A percentile compares a stretch with the other conserved stretches of the same genome.
These are phyloP conservation scores for Mimosa bimucronata DNA, from an alignment of 306 rosid species.

Conservation along the genomic window DNA sequence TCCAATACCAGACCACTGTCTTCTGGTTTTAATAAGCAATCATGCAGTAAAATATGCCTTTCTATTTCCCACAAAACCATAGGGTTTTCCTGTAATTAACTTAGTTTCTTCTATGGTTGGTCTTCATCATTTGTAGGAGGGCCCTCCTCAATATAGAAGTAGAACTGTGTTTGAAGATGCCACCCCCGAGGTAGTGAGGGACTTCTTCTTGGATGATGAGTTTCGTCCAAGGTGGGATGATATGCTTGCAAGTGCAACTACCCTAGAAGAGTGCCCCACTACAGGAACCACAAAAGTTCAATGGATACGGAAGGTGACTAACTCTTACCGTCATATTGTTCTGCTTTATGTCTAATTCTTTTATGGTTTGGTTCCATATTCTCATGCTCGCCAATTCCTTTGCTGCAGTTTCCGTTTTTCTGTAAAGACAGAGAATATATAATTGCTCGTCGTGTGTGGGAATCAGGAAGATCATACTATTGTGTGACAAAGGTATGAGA, in stretches of 20 bases:
- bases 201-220: conserved; percentile 66
- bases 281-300: conserved; percentile 64
- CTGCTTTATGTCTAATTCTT: neutral
- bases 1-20: conserved; percentile 1
- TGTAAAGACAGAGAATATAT: conserved; percentile 74
- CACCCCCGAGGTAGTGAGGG: conserved; percentile 67
- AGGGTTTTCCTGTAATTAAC: neutral
- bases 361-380: conserved; percentile 17
- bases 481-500: conserved; percentile 67
- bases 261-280: conserved; percentile 60
- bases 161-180: conserved; percentile 66
- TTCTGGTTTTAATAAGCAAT: conserved; percentile 3
- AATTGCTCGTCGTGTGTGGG: conserved; percentile 72
- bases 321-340: neutral
- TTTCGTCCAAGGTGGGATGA: conserved; percentile 65
- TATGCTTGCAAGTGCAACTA: conserved; percentile 52
- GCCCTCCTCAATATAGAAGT: conserved; percentile 65
- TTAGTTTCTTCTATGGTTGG: neutral
- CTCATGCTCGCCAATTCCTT: conserved; percentile 41
- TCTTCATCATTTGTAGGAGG: conserved; percentile 41
- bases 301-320: conserved; percentile 60
- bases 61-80: neutral
- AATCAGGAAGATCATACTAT: conserved; percentile 63
- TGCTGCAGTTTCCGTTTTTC: conserved; percentile 70
- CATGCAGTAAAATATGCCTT: neutral